A percentile compares a stretch with the other conserved stretches of the same genome.
Evolutionary conservation across 495 filamentous ascomycete genomes (phyloP).

Genomic region (Trichodelitschia bisporula): DNA sequence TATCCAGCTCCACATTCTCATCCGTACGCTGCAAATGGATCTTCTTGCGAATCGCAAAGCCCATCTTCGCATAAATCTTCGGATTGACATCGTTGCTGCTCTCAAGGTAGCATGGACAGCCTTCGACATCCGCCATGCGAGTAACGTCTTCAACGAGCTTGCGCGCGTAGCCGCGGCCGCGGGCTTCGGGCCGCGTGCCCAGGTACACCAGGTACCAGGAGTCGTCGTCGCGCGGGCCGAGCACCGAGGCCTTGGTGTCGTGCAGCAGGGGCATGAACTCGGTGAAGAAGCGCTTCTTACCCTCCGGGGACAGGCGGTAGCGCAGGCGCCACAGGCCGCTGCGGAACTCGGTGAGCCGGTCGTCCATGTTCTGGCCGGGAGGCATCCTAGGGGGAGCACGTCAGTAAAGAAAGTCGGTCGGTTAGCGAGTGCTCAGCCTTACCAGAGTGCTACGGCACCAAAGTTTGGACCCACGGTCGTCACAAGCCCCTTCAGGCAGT

Average conservation of each 20-base stretch:
- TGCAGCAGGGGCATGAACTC: conserved; percentile 59
- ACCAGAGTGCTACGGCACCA: conserved; percentile 59
- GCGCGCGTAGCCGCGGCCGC: conserved; percentile 43
- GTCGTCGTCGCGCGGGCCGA: conserved; percentile 35
- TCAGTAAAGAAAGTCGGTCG: too few relatives aligned
- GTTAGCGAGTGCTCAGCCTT: too few relatives aligned
- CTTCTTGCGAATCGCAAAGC: conserved; percentile 32
- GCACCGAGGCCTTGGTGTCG: conserved; percentile 36
- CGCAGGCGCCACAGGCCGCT: conserved; percentile 47
- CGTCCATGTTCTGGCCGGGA: conserved; percentile 47
- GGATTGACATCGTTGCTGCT: conserved; percentile 41
- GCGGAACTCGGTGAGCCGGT: conserved; percentile 40
- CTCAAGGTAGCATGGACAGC: conserved; percentile 46
- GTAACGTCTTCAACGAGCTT: conserved; percentile 43
- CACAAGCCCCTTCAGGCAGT: conserved; percentile 43
- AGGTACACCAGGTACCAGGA: conserved; percentile 59
- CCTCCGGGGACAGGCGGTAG: conserved; percentile 45
- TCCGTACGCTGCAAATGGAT: conserved; percentile 32
- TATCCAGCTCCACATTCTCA: conserved; percentile 38
- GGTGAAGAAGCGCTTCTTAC: conserved; percentile 41
- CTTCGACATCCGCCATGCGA: conserved; percentile 35
- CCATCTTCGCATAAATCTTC: conserved; percentile 41
- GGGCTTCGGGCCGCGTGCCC: conserved; percentile 38
- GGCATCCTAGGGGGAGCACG: conserved; percentile 42
- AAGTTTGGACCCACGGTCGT: conserved; percentile 48